phyloP scores from a whole-genome alignment of 495 filamentous ascomycete species.

The Baudoinia panamericana region DNA sequence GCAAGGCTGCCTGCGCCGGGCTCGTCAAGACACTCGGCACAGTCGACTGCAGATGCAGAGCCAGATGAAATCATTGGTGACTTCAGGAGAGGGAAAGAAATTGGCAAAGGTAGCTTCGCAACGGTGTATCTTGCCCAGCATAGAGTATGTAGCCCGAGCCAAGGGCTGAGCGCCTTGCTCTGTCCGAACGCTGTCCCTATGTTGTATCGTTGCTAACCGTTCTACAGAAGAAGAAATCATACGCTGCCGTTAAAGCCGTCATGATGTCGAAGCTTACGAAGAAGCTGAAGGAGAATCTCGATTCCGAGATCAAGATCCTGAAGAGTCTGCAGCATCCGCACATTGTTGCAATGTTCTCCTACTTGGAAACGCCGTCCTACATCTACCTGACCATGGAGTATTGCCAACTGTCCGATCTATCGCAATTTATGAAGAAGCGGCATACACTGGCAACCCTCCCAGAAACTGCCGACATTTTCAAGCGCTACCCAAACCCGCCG shows the following conservation, averaged over 20 bases:
- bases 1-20: background rate
- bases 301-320: slow-evolving; percentile 86
- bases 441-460: slow-evolving; percentile 62
- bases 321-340: slow-evolving; percentile 87
- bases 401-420: slow-evolving; percentile 86
- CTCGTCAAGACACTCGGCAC: slow-evolving; percentile 8
- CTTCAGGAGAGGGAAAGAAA: slow-evolving; percentile 68
- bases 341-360: slow-evolving; percentile 90
- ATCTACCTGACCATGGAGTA: slow-evolving; percentile 99
- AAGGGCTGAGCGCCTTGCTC: too few species aligned
- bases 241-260: slow-evolving; percentile 93
- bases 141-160: slow-evolving; percentile 70
- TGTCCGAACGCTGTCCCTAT: too few species aligned
- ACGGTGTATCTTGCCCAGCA: slow-evolving; percentile 80
- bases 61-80: slow-evolving; percentile 56
- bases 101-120: slow-evolving; percentile 92
- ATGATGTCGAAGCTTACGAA: slow-evolving; percentile 77
- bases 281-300: slow-evolving; percentile 92
- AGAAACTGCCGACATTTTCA: slow-evolving; percentile 69
- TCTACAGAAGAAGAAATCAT: slow-evolving; percentile 41
- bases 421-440: slow-evolving; percentile 86
- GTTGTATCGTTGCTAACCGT: slow-evolving; percentile 1
- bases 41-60: slow-evolving; percentile 25
- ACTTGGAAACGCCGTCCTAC: slow-evolving; percentile 68
- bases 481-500: slow-evolving; percentile 73